Conservation (phyloP, 2,329 filamentous ascomycete species). For the Sporothrix mexicana region DNA sequence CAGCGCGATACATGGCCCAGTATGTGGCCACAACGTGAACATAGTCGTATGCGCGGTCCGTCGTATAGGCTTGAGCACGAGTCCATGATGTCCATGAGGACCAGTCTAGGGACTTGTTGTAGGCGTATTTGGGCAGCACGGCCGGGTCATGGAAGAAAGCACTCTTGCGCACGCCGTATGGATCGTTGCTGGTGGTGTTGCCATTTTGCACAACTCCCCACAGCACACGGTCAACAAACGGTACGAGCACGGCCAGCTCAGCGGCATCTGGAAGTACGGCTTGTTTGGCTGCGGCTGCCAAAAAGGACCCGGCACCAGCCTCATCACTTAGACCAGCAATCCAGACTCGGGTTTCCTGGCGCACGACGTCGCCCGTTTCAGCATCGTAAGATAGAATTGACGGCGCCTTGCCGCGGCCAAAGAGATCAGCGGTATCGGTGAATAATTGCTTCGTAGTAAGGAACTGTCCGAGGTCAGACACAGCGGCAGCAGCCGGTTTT, state of each 20-base stretch:
- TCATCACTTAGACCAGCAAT: not conserved
- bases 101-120: not conserved
- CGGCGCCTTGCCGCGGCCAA: not conserved
- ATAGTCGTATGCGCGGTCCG: not conserved
- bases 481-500: not conserved
- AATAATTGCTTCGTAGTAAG: not conserved
- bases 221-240: not conserved
- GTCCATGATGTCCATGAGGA: not conserved
- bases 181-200: not conserved
- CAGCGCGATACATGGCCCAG: conserved; percentile 1
- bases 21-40: not conserved
- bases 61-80: not conserved
- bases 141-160: not conserved
- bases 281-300: not conserved
- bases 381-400: not conserved
- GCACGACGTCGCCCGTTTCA: not conserved
- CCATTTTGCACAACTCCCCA: not conserved
- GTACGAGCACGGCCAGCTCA: not conserved
- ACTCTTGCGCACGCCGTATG: not conserved
- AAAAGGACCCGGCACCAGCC: not conserved
- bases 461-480: not conserved
- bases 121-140: not conserved
- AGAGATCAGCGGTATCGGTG: not conserved
- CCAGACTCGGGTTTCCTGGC: not conserved
- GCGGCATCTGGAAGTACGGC: not conserved